Evolutionary conservation across 1,139 yeast genomes (phyloP), one percentile per base, ranked within the genome.

Genomic region (Geotrichum cucujoidarum): DNA sequence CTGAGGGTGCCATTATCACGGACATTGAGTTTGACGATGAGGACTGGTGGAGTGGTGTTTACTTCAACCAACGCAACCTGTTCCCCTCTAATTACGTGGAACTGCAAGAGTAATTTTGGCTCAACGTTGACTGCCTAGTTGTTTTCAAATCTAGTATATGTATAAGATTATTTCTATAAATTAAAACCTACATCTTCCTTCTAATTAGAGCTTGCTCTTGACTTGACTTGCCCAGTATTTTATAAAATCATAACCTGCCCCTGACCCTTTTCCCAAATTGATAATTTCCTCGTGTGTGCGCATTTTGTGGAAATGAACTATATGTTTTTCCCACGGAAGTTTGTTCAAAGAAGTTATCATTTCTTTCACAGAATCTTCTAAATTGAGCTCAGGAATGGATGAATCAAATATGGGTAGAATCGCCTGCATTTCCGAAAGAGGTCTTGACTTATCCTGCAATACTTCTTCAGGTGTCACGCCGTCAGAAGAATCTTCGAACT

Each of bases 31-130:
- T 87, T 65, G 85, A 86, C 14, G 96, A 89, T 58, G 95, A 87
- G 45, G 96, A 88, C 62, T 92, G 98, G 98, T 92, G 97, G 97
- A 74, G 83, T 51, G 98, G 98, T 43, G 81, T 81, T 58, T 69
- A 79, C 51, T 68, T 80, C 36, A 96, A 95, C 38, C 84, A 80
- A 56, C 74, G 77, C 55, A 95, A 95, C 49, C 73, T 92, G 50
- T 89, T 92, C 81, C 98, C 98, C 42, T 81, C 95, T 38, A 88
- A 86, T 68, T 89, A 85, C 62, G 97, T 92, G 43, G 64, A 72
- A 18, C 61, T 80, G 50, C 62, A 67, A 45, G 57, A 69, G 40
- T 63, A 57, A 47, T n/a, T n/a, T n/a, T n/a, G n/a, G n/a, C n/a
- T n/a, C n/a, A n/a, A n/a, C n/a, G n/a, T n/a, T n/a, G n/a, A n/a